Base-by-base conservation (phyloP, 2,329 filamentous ascomycete species). In the Plenodomus biglobosus region DNA sequence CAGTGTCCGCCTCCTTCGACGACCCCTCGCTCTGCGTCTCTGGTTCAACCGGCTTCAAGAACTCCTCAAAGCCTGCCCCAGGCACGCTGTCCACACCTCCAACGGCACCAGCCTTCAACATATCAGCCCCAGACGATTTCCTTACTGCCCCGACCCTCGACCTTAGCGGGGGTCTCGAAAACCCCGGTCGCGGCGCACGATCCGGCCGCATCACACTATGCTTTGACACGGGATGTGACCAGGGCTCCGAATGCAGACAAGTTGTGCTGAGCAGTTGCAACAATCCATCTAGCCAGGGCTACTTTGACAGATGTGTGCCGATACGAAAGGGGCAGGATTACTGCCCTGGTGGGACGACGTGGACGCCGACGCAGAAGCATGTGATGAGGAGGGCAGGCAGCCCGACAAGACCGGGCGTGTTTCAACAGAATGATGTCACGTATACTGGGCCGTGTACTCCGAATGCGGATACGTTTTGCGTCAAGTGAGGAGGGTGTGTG, bases 11-110 rank as follows among this genome's bases (percentile, higher is more conserved):
- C 16, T 58, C 66, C 8, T 74, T 58, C 43, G 50, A 56, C 18
- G 66, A 72, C 30, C 50, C 52, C 1, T 52, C 53, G 2, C 59
- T 66, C 5, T 74, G 69, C 47, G 62, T 73, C 20, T 48, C 61
- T 38, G 68, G 58, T 39, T 71, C 69, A 2, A 66, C 61, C 1
- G 62, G 63, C 20, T 68, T 53, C 34, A 49, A 51, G 13, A 48
- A 36, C 17, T n/a, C 15, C 32, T 24, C 38, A n/a, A 11, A 3
- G 13, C 10, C 36, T 16, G 16, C 42, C 22, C 19, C 35, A 16
- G 20, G 7, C 8, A n/a, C 36, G 15, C 18, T 18, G 15, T 19
- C 18, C 11, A 15, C 8, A 32, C 10, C 24, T 24, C 32, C n/a
- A 18, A 30, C 34, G n/a, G 32, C 17, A 5, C 32, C 17, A 36